Evolutionary conservation across 225 moss, liverwort and hornwort species (phyloP).

Genomic region (Thuidium tamariscinum): DNA sequence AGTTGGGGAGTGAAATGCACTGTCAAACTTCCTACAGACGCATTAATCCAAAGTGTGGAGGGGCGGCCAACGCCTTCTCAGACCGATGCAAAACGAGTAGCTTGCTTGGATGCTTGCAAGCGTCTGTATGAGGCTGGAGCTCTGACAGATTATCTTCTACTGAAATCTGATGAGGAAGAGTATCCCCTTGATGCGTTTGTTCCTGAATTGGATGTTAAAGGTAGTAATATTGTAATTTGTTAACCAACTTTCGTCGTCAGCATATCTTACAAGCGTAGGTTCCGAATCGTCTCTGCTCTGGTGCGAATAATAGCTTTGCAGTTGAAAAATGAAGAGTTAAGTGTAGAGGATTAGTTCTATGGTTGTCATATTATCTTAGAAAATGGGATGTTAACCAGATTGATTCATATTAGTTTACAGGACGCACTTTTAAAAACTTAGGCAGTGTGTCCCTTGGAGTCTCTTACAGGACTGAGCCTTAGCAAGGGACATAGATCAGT

Average conservation of each 20-base stretch:
- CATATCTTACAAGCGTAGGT: background rate
- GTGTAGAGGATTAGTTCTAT: background rate
- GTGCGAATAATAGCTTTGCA: background rate
- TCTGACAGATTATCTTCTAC: conserved; percentile 71
- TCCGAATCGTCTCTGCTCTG: background rate
- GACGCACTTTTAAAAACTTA: background rate
- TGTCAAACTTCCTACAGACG: conserved; percentile 57
- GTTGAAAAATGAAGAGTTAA: background rate
- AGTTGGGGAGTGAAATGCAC: conserved; percentile 53
- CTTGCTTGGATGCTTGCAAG: conserved; percentile 77
- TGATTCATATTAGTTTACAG: background rate
- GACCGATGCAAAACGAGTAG: conserved; percentile 56
- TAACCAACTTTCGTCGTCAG: background rate
- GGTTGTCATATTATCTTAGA: background rate
- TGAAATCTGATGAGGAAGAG: conserved; percentile 37
- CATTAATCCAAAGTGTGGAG: conserved; percentile 35
- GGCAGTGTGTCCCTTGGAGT: background rate
- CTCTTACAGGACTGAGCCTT: background rate
- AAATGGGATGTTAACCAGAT: background rate
- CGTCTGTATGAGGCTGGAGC: conserved; percentile 64
- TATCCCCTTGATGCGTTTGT: background rate
- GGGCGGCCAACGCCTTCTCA: conserved; percentile 35
- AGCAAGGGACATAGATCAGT: background rate
- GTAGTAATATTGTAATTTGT: background rate
- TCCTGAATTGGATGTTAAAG: conserved; percentile 5